Percentiles rank a stretch among this genome's conserved stretches.
Conservation (phyloP, 495 filamentous ascomycete genomes). For the Hyaloscypha finlandica region DNA sequence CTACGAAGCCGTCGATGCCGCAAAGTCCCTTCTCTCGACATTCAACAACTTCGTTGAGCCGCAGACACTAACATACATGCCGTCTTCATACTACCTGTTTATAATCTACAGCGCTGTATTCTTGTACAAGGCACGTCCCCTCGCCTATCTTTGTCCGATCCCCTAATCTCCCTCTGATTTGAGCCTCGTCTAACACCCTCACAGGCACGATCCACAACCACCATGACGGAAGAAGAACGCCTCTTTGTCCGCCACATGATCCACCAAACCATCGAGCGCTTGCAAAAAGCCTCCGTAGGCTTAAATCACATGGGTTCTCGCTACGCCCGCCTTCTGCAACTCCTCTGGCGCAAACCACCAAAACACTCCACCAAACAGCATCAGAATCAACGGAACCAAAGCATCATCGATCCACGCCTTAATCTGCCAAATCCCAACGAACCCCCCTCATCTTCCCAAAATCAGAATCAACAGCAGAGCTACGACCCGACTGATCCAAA, state of each 20-base stretch:
- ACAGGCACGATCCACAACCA: constrained; percentile 31
- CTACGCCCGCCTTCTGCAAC: constrained; percentile 30
- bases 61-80: constrained; percentile 59
- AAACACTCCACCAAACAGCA: constrained; percentile 6
- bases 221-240: constrained; percentile 35
- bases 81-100: constrained; percentile 58
- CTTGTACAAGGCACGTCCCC: constrained; percentile 28
- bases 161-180: too few relatives aligned
- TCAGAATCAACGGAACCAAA: not conserved
- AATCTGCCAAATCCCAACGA: not conserved
- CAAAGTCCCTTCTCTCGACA: constrained; percentile 57
- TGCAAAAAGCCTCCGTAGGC: constrained; percentile 30
- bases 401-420: constrained; percentile 3
- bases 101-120: constrained; percentile 41
- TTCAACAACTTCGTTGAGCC: constrained; percentile 57
- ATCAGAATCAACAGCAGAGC: constrained; percentile 2
- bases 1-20: constrained; percentile 64
- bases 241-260: constrained; percentile 29
- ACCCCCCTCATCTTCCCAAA: not conserved
- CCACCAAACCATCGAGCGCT: constrained; percentile 30
- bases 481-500: not conserved
- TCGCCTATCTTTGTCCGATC: not conserved
- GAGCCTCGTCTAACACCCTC: not conserved
- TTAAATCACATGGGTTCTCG: constrained; percentile 33
- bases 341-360: constrained; percentile 33